These are phyloP conservation scores for Pistacia integerrima DNA, from an alignment of 345 rosid species.

Conservation along the genomic window DNA sequence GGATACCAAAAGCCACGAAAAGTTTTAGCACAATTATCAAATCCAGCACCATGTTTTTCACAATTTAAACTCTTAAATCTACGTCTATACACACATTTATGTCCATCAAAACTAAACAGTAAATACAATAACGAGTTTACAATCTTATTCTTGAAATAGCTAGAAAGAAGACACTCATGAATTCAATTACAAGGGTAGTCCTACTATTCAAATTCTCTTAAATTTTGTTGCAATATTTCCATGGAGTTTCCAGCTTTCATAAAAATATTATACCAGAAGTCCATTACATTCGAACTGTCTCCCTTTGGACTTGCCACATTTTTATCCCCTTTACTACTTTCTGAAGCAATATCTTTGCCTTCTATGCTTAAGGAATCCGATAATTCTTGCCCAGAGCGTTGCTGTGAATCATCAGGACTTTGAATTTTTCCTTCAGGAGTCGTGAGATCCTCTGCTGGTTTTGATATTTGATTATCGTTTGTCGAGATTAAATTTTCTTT, in stretches of 20 bases:
- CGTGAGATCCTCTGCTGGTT: background rate
- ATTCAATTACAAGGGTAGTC: background rate
- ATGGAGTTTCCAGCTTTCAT: slow-evolving; percentile 19
- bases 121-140: background rate
- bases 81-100: background rate
- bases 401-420: background rate
- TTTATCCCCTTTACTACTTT: background rate
- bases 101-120: background rate
- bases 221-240: slow-evolving; percentile 4
- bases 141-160: background rate
- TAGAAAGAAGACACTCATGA: background rate
- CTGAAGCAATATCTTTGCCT: background rate
- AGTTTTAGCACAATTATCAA: no score
- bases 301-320: no score
- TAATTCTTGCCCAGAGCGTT: background rate
- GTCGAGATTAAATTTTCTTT: background rate
- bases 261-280: slow-evolving; percentile 26
- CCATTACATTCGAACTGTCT: slow-evolving; percentile 3
- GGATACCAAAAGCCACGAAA: no score
- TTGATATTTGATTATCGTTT: background rate
- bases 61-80: background rate
- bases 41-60: no score
- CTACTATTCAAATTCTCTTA: background rate
- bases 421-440: slow-evolving; percentile 5
- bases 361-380: background rate